Conservation (phyloP, 768 basidiomycete genomes). For the Podaxis carcinomalis region DNA sequence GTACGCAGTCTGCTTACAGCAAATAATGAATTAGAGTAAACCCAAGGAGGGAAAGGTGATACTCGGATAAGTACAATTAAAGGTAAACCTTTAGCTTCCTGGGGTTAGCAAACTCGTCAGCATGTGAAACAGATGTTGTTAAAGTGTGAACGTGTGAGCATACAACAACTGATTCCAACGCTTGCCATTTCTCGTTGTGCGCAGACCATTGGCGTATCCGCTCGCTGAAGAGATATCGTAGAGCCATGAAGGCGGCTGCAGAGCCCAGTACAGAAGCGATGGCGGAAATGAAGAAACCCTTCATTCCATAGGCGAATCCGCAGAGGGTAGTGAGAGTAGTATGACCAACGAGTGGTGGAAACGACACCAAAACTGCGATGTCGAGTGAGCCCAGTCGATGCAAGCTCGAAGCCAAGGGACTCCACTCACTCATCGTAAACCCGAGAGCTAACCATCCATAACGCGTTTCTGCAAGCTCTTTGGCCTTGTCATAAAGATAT, state of each 20-base stretch:
- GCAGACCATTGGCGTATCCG: conserved; percentile 57
- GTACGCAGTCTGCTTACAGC: conserved; percentile 43
- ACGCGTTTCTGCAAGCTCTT: conserved; percentile 50
- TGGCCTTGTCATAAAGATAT: conserved; percentile 64
- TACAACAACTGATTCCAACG: conserved; percentile 71
- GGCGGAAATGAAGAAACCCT: conserved; percentile 66
- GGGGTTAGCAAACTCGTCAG: neutral
- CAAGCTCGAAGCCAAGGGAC: neutral
- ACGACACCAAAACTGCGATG: conserved; percentile 41
- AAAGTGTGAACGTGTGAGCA: conserved; percentile 19
- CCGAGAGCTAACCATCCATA: conserved; percentile 62
- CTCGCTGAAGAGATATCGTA: conserved; percentile 55
- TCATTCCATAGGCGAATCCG: conserved; percentile 82
- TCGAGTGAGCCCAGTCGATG: neutral
- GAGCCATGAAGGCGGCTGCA: conserved; percentile 51
- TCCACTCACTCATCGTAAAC: conserved; percentile 43
- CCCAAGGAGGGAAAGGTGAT: conserved; percentile 85
- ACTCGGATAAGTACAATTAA: conserved; percentile 77
- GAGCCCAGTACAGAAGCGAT: conserved; percentile 61
- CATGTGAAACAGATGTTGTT: conserved; percentile 1
- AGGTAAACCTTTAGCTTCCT: conserved; percentile 76
- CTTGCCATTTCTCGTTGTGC: conserved; percentile 71
- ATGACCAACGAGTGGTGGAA: conserved; percentile 65
- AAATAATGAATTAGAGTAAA: conserved; percentile 79
- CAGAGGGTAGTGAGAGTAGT: conserved; percentile 63